Percentiles rank a stretch among this genome's conserved stretches.
Conservation (phyloP, 371 early-diverging fungal genomes). For the Zopfochytrium polystomum region DNA sequence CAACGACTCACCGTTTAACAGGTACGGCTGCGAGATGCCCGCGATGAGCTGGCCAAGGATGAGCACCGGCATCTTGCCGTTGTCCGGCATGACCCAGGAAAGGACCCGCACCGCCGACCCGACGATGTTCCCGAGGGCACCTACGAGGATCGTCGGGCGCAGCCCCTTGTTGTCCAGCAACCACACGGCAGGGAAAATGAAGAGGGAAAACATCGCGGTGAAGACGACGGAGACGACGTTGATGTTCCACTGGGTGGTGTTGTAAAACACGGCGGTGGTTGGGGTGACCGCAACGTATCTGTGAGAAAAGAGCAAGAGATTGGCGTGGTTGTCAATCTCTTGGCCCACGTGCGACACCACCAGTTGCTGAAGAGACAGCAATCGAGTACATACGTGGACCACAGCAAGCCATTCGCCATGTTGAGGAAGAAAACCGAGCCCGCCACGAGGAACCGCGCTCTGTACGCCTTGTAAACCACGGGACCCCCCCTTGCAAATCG, state of each 20-base stretch:
- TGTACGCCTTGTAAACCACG: too few relatives aligned
- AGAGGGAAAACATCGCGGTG: constrained; percentile 8
- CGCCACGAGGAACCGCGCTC: too few relatives aligned
- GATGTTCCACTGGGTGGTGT: constrained; percentile 17
- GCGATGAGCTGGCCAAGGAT: constrained; percentile 59
- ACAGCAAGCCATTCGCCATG: too few relatives aligned
- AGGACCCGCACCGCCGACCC: constrained; percentile 64
- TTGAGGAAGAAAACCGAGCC: too few relatives aligned
- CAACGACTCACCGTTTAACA: too few relatives aligned
- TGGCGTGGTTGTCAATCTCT: too few relatives aligned
- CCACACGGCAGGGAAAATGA: constrained; percentile 16
- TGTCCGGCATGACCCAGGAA: constrained; percentile 44
- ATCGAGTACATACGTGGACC: too few relatives aligned
- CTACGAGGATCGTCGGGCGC: constrained; percentile 44
- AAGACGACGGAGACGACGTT: constrained; percentile 27
- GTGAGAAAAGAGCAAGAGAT: too few relatives aligned
- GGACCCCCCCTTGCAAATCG: too few relatives aligned
- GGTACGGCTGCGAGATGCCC: constrained; percentile 60
- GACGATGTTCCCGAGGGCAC: constrained; percentile 46
- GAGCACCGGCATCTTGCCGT: constrained; percentile 4
- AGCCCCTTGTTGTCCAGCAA: constrained; percentile 27
- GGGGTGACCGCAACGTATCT: constrained; percentile 28
- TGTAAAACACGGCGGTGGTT: constrained; percentile 18
- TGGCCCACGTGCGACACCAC: too few relatives aligned
- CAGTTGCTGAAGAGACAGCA: too few relatives aligned